These are phyloP conservation scores for Fistulinella prunicolor DNA, from an alignment of 768 basidiomycete genomes.

Conservation along the genomic window DNA sequence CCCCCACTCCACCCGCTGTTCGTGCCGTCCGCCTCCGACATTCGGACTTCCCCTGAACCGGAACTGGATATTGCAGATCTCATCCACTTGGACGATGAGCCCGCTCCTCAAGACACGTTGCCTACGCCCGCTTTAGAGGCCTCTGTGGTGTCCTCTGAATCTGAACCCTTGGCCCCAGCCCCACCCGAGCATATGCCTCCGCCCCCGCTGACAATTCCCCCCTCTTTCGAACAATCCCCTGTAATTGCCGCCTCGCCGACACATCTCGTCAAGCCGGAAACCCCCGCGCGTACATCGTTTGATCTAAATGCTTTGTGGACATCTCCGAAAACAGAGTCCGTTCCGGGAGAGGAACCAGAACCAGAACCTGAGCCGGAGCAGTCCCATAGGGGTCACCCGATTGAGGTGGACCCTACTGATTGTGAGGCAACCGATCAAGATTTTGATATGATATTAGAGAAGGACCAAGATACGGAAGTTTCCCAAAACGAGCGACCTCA, in stretches of 20 bases:
- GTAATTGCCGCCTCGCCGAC: constrained; percentile 22
- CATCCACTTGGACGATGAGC: constrained; percentile 74
- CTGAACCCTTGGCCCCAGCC: constrained; percentile 7
- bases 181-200: constrained; percentile 21
- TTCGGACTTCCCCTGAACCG: constrained; percentile 43
- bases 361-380: constrained; percentile 28
- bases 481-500: constrained; percentile 29
- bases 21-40: constrained; percentile 39
- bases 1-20: constrained; percentile 35
- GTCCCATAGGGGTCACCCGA: constrained; percentile 41
- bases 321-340: constrained; percentile 38
- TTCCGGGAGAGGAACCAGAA: constrained; percentile 21
- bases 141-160: constrained; percentile 4
- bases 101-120: constrained; percentile 32
- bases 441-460: constrained; percentile 83
- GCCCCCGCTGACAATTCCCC: constrained; percentile 45
- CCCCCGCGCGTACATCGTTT: constrained; percentile 53
- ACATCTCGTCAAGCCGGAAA: constrained; percentile 39
- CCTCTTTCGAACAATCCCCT: constrained; percentile 37
- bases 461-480: constrained; percentile 41
- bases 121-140: constrained; percentile 17
- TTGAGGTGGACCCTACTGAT: constrained; percentile 39
- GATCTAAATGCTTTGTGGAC: constrained; percentile 74
- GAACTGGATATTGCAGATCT: constrained; percentile 73
- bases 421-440: constrained; percentile 68